These are phyloP conservation scores for Plasmodium reichenowi DNA, from an alignment of 169 alveolate genomes.

Conservation along the genomic window DNA sequence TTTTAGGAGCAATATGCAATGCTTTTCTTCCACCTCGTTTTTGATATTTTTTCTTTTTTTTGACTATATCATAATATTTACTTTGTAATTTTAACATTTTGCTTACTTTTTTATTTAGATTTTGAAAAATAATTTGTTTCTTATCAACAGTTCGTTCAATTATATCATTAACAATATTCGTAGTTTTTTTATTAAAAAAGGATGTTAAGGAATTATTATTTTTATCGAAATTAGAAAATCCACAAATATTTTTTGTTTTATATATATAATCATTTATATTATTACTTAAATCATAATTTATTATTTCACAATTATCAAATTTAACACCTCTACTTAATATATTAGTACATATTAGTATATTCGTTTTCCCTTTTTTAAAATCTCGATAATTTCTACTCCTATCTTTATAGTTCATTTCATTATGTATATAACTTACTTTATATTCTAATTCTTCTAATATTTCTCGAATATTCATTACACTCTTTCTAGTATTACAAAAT, in stretches of 20 bases:
- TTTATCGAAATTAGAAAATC: neutral
- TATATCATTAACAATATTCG: constrained; percentile 48
- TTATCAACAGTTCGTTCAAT: constrained; percentile 62
- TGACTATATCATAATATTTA: constrained; percentile 70
- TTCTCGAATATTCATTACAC: constrained; percentile 43
- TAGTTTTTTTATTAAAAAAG: constrained; percentile 65
- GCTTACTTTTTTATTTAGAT: constrained; percentile 72
- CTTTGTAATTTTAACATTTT: constrained; percentile 61
- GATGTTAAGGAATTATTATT: constrained; percentile 57
- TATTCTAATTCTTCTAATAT: constrained; percentile 45
- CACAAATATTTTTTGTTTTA: constrained; percentile 37
- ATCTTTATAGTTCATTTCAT: constrained; percentile 73
- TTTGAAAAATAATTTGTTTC: constrained; percentile 73
- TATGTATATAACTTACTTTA: constrained; percentile 66
- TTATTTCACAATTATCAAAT: constrained; percentile 60
- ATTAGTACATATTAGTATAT: constrained; percentile 72
- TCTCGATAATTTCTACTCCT: constrained; percentile 59
- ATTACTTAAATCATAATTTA: constrained; percentile 70
- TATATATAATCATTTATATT: constrained; percentile 75
- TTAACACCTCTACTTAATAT: constrained; percentile 68
- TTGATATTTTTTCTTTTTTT: constrained; percentile 49
- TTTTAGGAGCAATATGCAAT: constrained; percentile 51
- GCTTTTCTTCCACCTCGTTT: constrained; percentile 77
- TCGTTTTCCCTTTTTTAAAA: constrained; percentile 40
- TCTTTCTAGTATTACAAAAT: constrained; percentile 75